Conservation (phyloP, 2,329 filamentous ascomycete genomes). For the Paraphaeosphaeria sporulosa region DNA sequence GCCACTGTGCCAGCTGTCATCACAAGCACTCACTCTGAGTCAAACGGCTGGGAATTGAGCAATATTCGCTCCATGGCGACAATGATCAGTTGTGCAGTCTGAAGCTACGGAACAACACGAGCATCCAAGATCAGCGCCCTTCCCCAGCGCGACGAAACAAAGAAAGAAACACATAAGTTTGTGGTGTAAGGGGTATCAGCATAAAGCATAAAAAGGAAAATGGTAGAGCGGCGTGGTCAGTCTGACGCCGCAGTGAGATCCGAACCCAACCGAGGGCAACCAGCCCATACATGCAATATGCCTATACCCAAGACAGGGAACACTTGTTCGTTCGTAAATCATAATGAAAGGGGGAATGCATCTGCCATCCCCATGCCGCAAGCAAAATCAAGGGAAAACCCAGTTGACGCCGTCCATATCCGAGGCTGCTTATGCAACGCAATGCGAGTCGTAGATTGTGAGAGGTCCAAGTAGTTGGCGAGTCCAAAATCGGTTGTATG, state of each 20-base stretch:
- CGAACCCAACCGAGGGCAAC: slow-evolving; percentile 10
- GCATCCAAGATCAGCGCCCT: slow-evolving; percentile 15
- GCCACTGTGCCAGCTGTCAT: no score
- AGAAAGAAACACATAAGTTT: slow-evolving; percentile 24
- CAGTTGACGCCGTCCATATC: slow-evolving; percentile 24
- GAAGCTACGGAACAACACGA: slow-evolving; percentile 18
- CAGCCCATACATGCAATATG: slow-evolving; percentile 31
- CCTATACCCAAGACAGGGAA: slow-evolving; percentile 25
- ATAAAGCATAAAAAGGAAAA: slow-evolving; percentile 33
- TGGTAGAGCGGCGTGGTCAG: slow-evolving; percentile 12
- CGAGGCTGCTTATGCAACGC: slow-evolving; percentile 37
- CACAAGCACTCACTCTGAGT: background rate
- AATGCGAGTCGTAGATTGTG: slow-evolving; percentile 16
- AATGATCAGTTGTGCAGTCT: slow-evolving; percentile 18
- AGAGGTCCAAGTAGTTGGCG: background rate
- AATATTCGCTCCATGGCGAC: slow-evolving; percentile 1
- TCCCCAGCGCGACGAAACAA: slow-evolving; percentile 11
- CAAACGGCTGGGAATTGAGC: background rate
- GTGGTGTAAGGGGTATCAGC: slow-evolving; percentile 39
- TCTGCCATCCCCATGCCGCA: slow-evolving; percentile 24
- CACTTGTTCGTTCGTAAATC: slow-evolving; percentile 39
- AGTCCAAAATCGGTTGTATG: slow-evolving; percentile 4
- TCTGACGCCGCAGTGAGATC: slow-evolving; percentile 20
- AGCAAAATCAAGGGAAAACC: slow-evolving; percentile 25
- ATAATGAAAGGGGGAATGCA: slow-evolving; percentile 25